A percentile compares a stretch with the other conserved stretches of the same genome.
These are phyloP conservation scores for Colletotrichum musae DNA, from an alignment of 2,329 filamentous ascomycete genomes.

Conservation along the genomic window DNA sequence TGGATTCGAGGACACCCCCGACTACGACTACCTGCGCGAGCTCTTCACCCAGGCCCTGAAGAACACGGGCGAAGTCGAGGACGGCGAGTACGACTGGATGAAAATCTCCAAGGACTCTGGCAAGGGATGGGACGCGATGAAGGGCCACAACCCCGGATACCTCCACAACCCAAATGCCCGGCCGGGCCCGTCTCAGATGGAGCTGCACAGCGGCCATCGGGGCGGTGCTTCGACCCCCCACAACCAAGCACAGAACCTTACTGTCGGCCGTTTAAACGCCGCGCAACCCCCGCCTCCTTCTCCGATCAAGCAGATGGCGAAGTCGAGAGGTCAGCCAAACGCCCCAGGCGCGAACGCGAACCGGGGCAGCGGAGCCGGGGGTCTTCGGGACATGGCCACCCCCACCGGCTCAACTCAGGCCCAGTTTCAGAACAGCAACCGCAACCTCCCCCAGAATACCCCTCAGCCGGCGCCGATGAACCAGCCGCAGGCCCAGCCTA, in stretches of 20 bases:
- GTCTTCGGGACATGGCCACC: conserved; percentile 82
- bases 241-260: conserved; percentile 75
- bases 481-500: conserved; percentile 64
- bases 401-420: conserved; percentile 93
- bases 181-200: conserved; percentile 87
- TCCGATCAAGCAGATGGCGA: conserved; percentile 85
- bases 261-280: conserved; percentile 92
- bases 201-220: conserved; percentile 82
- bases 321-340: conserved; percentile 83
- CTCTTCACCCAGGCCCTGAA: conserved; percentile 97
- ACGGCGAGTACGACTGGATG: conserved; percentile 99
- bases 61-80: conserved; percentile 93
- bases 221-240: conserved; percentile 76
- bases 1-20: conserved; percentile 97
- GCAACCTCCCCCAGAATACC: conserved; percentile 81
- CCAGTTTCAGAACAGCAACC: conserved; percentile 96
- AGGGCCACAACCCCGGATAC: conserved; percentile 76
- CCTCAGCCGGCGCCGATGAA: conserved; percentile 73
- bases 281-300: conserved; percentile 90
- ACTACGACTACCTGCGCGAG: conserved; percentile 97
- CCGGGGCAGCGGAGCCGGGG: conserved; percentile 82
- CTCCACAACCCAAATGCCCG: conserved; percentile 84
- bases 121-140: conserved; percentile 86
- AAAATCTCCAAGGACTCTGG: conserved; percentile 87
- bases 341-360: conserved; percentile 81